A percentile compares a stretch with the other conserved stretches of the same genome.
phyloP scores from a whole-genome alignment of 2,329 filamentous ascomycete genomes.

The Monosporascus sp. region DNA sequence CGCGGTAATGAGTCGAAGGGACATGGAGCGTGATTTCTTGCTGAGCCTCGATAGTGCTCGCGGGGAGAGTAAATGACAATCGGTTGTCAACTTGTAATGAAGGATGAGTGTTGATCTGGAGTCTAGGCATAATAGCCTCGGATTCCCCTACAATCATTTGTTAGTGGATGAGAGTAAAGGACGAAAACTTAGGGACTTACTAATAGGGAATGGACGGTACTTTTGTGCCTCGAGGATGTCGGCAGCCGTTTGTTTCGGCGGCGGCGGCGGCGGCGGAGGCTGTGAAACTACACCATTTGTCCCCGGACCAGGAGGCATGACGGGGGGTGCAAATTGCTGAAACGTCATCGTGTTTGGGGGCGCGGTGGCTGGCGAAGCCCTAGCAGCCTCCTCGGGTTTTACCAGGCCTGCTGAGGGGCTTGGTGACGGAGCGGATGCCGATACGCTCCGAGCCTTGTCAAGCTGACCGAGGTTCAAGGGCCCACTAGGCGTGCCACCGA shows the following conservation, averaged over 20 bases:
- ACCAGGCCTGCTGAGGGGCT: constrained; percentile 34
- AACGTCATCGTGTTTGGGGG: constrained; percentile 23
- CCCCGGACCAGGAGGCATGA: constrained; percentile 11
- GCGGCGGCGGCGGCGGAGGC: constrained; percentile 15
- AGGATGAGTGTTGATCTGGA: constrained; percentile 46
- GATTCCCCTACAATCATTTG: constrained; percentile 15
- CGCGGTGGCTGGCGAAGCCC: constrained; percentile 27
- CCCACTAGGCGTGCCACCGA: constrained; percentile 17
- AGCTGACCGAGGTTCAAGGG: constrained; percentile 20
- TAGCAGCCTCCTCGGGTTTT: constrained; percentile 32
- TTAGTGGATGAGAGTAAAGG: constrained; percentile 6
- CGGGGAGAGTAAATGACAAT: constrained; percentile 59
- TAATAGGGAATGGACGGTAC: constrained; percentile 24
- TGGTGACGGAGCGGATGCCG: constrained; percentile 38
- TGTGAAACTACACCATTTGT: constrained; percentile 16
- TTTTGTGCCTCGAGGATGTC: constrained; percentile 29
- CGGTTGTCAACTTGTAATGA: constrained; percentile 57
- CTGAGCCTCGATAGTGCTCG: constrained; percentile 61
- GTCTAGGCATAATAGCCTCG: constrained; percentile 25
- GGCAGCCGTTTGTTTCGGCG: constrained; percentile 23
- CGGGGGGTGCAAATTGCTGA: constrained; percentile 22
- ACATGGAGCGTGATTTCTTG: constrained; percentile 71
- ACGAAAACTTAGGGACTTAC: constrained; percentile 13
- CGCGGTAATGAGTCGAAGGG: constrained; percentile 60
- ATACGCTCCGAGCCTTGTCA: constrained; percentile 38